These are phyloP conservation scores for Mycena galericulata DNA, from an alignment of 768 basidiomycete species.

Conservation along the genomic window DNA sequence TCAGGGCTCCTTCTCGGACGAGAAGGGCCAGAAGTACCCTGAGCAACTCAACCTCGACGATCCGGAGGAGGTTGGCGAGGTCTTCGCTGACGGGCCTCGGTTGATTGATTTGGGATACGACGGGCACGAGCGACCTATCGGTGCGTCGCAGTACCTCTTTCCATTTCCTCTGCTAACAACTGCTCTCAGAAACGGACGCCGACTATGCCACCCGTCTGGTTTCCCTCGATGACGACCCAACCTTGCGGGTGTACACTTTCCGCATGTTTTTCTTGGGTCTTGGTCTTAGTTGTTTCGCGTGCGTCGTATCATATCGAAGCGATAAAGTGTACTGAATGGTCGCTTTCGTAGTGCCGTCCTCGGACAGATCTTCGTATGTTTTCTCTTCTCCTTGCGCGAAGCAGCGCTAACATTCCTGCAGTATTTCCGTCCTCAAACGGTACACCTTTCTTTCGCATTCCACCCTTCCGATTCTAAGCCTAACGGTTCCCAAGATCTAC, in stretches of 20 bases:
- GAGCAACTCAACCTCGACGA: slow-evolving; percentile 30
- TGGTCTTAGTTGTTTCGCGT: slow-evolving; percentile 57
- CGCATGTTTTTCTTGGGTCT: slow-evolving; percentile 59
- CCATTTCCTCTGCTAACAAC: neutral
- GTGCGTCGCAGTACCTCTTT: slow-evolving; percentile 25
- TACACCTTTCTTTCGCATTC: neutral
- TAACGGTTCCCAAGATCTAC: slow-evolving; percentile 37
- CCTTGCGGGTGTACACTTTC: slow-evolving; percentile 55
- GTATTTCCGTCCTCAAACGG: slow-evolving; percentile 57
- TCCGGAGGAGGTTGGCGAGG: slow-evolving; percentile 38
- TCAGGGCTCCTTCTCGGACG: slow-evolving; percentile 20
- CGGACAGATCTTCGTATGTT: slow-evolving; percentile 51
- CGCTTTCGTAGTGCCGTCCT: slow-evolving; percentile 45
- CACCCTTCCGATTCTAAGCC: neutral
- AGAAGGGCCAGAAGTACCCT: slow-evolving; percentile 14
- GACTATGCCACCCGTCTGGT: slow-evolving; percentile 54
- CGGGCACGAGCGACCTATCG: slow-evolving; percentile 55
- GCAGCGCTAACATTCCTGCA: slow-evolving; percentile 34
- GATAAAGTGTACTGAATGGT: neutral
- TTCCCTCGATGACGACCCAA: slow-evolving; percentile 54
- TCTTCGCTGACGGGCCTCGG: slow-evolving; percentile 43
- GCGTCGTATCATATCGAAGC: neutral
- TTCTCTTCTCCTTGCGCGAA: slow-evolving; percentile 12
- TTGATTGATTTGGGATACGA: slow-evolving; percentile 49
- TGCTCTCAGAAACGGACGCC: slow-evolving; percentile 41